Percentiles rank a stretch among this genome's conserved stretches.
These are phyloP conservation scores for Microbotryum saponariae DNA, from an alignment of 1,284 basidiomycete genomes.

Conservation along the genomic window DNA sequence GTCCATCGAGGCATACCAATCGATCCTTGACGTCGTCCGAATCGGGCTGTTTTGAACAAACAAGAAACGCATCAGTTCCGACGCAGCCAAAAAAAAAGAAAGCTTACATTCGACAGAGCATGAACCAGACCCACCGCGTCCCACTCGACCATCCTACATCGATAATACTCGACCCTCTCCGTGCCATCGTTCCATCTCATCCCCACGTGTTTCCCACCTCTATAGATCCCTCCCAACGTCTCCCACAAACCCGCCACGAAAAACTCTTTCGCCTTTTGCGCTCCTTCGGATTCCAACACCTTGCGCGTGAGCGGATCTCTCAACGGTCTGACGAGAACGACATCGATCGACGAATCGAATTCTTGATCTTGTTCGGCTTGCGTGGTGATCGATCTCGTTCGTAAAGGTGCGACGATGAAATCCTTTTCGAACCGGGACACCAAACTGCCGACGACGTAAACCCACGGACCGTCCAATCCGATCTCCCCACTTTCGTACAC, in stretches of 20 bases:
- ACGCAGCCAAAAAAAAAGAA: too few species aligned
- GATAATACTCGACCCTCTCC: slow-evolving; percentile 67
- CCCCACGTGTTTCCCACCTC: slow-evolving; percentile 60
- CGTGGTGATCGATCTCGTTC: slow-evolving; percentile 23
- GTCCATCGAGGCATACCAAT: slow-evolving; percentile 28
- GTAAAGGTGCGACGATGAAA: slow-evolving; percentile 66
- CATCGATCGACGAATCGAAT: slow-evolving; percentile 53
- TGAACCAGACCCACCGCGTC: slow-evolving; percentile 53
- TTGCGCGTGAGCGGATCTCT: slow-evolving; percentile 52
- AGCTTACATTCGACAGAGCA: not conserved
- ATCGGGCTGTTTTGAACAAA: not conserved
- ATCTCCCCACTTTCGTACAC: slow-evolving; percentile 41
- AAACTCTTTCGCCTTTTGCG: slow-evolving; percentile 33
- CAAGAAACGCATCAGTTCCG: not conserved
- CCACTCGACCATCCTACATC: slow-evolving; percentile 79
- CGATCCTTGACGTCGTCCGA: slow-evolving; percentile 11
- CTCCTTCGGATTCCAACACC: slow-evolving; percentile 47
- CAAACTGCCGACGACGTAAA: slow-evolving; percentile 71
- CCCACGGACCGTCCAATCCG: slow-evolving; percentile 65
- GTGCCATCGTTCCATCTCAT: slow-evolving; percentile 68
- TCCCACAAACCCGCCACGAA: slow-evolving; percentile 41
- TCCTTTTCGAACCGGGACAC: slow-evolving; percentile 73
- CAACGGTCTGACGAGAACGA: slow-evolving; percentile 72
- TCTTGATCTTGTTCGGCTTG: not conserved
- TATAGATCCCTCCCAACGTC: slow-evolving; percentile 60